Evolutionary conservation across 129 eudicot species (phyloP).

Genomic region (Tagetes patula): DNA sequence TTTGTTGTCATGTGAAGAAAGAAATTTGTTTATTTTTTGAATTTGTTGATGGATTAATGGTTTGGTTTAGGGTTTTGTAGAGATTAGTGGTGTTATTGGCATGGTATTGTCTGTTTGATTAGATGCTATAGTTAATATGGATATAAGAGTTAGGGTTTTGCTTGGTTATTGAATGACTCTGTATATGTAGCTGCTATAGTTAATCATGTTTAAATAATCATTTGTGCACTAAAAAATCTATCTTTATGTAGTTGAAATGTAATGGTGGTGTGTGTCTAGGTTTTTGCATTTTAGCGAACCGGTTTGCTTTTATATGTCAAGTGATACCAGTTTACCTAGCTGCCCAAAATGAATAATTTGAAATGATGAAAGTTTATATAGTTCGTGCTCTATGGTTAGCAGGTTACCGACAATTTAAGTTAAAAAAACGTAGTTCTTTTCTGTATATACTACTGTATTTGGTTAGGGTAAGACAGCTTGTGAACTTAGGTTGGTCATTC

Average conservation of each 20-base stretch:
- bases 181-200: slow-evolving; percentile 2
- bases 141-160: slow-evolving; percentile 10
- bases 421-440: not conserved
- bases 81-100: not conserved
- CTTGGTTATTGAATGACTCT: not conserved
- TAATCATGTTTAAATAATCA: not conserved
- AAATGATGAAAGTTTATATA: not conserved
- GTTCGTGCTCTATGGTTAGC: not conserved
- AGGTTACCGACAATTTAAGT: slow-evolving; percentile 9
- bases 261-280: slow-evolving; percentile 5
- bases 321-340: not conserved
- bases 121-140: slow-evolving; percentile 4
- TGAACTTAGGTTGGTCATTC: slow-evolving; percentile 9
- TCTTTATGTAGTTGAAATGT: slow-evolving; percentile 10
- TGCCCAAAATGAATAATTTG: not conserved
- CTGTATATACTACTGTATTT: not conserved
- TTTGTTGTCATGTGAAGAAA: not conserved
- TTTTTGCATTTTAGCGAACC: slow-evolving; percentile 3
- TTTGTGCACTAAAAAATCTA: not conserved
- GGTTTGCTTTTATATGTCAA: slow-evolving; percentile 7
- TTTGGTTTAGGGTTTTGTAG: slow-evolving; percentile 24
- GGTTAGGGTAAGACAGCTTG: slow-evolving; percentile 11
- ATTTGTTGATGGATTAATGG: not conserved
- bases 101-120: slow-evolving; percentile 6
- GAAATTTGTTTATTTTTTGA: not conserved